Conservation (phyloP, 1,284 basidiomycete genomes). For the Cutaneotrichosporon cutaneum region DNA sequence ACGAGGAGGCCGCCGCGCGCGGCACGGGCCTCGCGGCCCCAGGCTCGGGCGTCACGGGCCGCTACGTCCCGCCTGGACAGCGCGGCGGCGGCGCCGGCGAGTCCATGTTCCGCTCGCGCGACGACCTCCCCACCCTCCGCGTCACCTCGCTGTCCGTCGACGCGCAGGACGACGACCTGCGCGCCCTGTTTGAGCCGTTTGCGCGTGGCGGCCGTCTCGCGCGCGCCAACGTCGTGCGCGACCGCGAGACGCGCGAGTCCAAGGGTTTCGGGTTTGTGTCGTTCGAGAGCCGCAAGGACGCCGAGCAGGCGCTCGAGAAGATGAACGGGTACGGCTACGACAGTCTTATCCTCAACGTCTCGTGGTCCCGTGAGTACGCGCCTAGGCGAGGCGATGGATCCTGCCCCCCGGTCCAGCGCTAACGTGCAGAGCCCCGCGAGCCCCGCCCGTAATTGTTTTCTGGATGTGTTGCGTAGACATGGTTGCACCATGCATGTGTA, state of each 20-base stretch:
- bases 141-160: conserved; percentile 97
- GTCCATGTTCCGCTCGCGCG: conserved; percentile 70
- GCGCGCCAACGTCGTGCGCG: conserved; percentile 90
- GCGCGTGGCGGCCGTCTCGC: conserved; percentile 73
- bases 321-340: conserved; percentile 74
- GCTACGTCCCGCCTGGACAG: conserved; percentile 79
- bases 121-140: conserved; percentile 93
- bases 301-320: conserved; percentile 87
- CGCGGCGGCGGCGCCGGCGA: conserved; percentile 69
- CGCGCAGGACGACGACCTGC: conserved; percentile 89
- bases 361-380: conserved; percentile 40
- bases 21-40: conserved; percentile 23
- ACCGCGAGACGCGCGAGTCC: conserved; percentile 89
- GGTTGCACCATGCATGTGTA: conserved; percentile 11
- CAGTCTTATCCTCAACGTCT: conserved; percentile 50
- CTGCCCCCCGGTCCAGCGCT: too few species aligned
- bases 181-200: conserved; percentile 72
- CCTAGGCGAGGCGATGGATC: background rate
- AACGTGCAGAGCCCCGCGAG: conserved; percentile 33
- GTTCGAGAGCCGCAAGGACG: conserved; percentile 78
- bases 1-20: conserved; percentile 28
- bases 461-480: conserved; percentile 5
- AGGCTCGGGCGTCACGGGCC: conserved; percentile 56
- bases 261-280: conserved; percentile 76
- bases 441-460: conserved; percentile 28